These are phyloP conservation scores for Hortiboletus flavorubellus DNA, from an alignment of 768 basidiomycete genomes.

Conservation along the genomic window DNA sequence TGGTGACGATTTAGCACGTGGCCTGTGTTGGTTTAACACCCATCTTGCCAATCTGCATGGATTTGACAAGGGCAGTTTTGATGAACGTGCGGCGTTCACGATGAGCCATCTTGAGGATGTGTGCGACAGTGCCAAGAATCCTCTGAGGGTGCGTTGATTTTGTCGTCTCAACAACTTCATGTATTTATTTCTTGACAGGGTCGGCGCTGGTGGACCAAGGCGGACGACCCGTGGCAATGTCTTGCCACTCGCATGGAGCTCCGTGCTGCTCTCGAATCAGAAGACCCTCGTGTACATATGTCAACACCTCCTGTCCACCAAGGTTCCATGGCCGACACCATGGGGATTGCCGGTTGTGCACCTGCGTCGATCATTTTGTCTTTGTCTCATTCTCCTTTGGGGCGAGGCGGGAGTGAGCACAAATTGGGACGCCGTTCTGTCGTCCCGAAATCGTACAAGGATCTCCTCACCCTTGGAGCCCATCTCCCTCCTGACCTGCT, in stretches of 20 bases:
- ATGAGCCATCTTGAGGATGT: conserved; percentile 71
- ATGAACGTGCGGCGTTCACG: conserved; percentile 83
- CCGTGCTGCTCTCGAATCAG: conserved; percentile 70
- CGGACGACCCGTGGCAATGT: conserved; percentile 98
- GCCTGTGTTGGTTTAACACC: conserved; percentile 92
- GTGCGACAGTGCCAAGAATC: conserved; percentile 77
- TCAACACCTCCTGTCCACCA: conserved; percentile 91
- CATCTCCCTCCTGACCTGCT: too few relatives aligned
- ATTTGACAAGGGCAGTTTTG: conserved; percentile 91
- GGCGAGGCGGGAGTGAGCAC: too few relatives aligned
- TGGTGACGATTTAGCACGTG: conserved; percentile 88
- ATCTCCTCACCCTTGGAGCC: not conserved
- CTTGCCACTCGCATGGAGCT: conserved; percentile 92
- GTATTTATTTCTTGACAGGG: conserved; percentile 43
- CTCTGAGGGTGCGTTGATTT: conserved; percentile 56
- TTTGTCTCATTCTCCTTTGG: too few relatives aligned
- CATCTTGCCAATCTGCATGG: conserved; percentile 93
- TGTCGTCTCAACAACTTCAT: not conserved
- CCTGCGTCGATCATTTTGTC: too few relatives aligned
- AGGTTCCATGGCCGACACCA: too few relatives aligned
- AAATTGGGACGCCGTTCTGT: too few relatives aligned
- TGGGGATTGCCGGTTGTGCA: too few relatives aligned
- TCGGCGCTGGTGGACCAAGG: conserved; percentile 80
- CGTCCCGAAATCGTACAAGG: too few relatives aligned
- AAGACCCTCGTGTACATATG: conserved; percentile 52